Conservation (phyloP, 805 yeast genomes). For the Zygotorulaspora sp. region DNA sequence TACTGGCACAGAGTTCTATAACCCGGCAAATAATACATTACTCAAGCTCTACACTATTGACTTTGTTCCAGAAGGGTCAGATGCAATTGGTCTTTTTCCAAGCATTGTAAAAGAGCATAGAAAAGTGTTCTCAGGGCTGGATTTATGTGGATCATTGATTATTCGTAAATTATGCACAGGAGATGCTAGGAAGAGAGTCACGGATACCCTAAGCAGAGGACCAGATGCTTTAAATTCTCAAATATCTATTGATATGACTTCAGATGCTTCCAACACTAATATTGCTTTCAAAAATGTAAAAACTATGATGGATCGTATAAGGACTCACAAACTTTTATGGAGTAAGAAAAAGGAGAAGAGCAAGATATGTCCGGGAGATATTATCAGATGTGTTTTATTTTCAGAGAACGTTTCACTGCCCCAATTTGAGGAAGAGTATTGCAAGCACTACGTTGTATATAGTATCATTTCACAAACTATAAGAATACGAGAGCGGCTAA, state of each 20-base stretch:
- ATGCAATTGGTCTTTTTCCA: slow-evolving; percentile 29
- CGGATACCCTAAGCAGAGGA: slow-evolving; percentile 2
- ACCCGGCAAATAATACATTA: slow-evolving; percentile 17
- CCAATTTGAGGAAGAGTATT: slow-evolving; percentile 23
- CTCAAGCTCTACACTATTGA: slow-evolving; percentile 16
- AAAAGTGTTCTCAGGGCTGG: slow-evolving; percentile 13
- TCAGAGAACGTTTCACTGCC: slow-evolving; percentile 11
- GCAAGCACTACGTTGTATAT: slow-evolving; percentile 21
- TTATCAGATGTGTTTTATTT: slow-evolving; percentile 20
- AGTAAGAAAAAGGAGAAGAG: slow-evolving; percentile 7
- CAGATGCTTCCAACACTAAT: background rate
- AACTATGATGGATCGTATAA: slow-evolving; percentile 8
- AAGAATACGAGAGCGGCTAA: slow-evolving; percentile 5
- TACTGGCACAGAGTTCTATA: slow-evolving; percentile 8
- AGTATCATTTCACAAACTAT: slow-evolving; percentile 17
- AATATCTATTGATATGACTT: background rate
- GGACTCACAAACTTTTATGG: slow-evolving; percentile 15
- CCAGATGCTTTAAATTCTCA: background rate
- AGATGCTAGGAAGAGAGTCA: slow-evolving; percentile 1
- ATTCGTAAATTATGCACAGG: slow-evolving; percentile 3
- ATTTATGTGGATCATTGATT: slow-evolving; percentile 13
- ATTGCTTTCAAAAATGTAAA: slow-evolving; percentile 5
- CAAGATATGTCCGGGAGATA: slow-evolving; percentile 25
- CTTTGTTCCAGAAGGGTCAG: slow-evolving; percentile 12
- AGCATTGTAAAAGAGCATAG: slow-evolving; percentile 15